phyloP scores from a whole-genome alignment of 148 eudicot genomes.

The Rhododendron griersonianum region DNA sequence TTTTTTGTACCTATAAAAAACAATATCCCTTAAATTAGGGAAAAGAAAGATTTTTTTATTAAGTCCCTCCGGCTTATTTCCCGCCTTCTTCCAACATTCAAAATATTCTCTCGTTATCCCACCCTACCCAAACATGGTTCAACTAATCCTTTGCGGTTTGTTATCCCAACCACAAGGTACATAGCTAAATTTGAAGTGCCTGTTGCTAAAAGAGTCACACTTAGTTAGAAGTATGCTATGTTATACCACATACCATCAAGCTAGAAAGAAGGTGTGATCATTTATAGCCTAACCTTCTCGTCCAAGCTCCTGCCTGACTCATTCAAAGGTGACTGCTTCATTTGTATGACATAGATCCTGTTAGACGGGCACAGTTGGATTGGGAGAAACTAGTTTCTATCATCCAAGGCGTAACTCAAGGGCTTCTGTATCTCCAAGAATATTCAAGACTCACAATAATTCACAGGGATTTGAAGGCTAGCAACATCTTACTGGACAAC shows the following conservation, averaged over 20 bases:
- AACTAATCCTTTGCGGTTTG: not conserved
- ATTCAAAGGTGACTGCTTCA: not conserved
- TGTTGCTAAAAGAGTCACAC: not conserved
- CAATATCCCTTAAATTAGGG: too few species aligned
- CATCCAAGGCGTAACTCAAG: not conserved
- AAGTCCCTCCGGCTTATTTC: not conserved
- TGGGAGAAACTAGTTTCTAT: not conserved
- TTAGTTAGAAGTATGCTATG: too few species aligned
- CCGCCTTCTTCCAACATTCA: not conserved
- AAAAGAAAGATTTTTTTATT: too few species aligned
- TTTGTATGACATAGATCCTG: not conserved
- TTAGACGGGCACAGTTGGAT: not conserved
- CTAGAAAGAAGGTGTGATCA: not conserved
- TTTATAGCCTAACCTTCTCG: not conserved
- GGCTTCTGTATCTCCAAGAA: not conserved
- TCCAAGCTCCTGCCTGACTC: not conserved
- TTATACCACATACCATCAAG: not conserved
- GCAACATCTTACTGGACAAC: slow-evolving; percentile 34
- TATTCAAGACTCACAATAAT: slow-evolving; percentile 13
- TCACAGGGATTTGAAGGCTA: slow-evolving; percentile 38
- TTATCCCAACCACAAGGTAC: too few species aligned
- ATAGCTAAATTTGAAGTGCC: not conserved
- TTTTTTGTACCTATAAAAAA: too few species aligned
- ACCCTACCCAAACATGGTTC: not conserved
- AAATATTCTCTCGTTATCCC: not conserved